Base-by-base conservation (phyloP, 345 rosid species). In the Erodium maritimum region DNA sequence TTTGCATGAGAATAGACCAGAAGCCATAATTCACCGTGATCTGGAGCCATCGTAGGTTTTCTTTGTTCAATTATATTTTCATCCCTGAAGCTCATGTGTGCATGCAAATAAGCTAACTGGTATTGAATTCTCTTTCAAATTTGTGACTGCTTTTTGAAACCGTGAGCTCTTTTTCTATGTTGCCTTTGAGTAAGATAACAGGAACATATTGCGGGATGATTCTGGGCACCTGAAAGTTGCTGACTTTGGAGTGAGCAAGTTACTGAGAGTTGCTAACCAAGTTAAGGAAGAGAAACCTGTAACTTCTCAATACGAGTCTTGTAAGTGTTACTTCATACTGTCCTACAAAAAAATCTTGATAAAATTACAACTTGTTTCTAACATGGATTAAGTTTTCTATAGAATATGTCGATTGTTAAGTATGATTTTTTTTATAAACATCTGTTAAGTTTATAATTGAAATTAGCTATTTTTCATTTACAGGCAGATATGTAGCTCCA, bases 31-130 rank as follows among this genome's bases (percentile, higher is more conserved):
- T 72, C 99, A 93, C 68, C 91, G 91, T 2, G 96, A 93, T 75
- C 96, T 93, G 64, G 96, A 88, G 82, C 99, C 99, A 67, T 93
- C 99, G 99, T 93, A 71, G 84, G 99, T 82, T 69, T 66, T 55
- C 45, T 68, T n/a, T 69, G 42, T 74, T 60, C 55, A 57, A 11
- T 5, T 37, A 46, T 55, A 29, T 55, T 9, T 29, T 51, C 60
- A 45, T 16, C 57, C 29, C 19, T 54, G 14, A 2, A 42, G 46
- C 21, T 6, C 21, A 50, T 21, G 10, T 10, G 24, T 29, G 37
- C 9, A 11, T 29, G 17, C 18, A 17, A 23, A 21, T 63, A 16
- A 45, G 13, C 52, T 61, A 22, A 52, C 50, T 60, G 20, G 57
- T 21, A 14, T 52, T 45, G 20, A 57, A 14, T 53, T 58, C 54